Percentiles rank a stretch among this genome's conserved stretches.
These are phyloP conservation scores for Hapsidospora chrysogenum DNA, from an alignment of 495 filamentous ascomycete genomes.

Conservation along the genomic window DNA sequence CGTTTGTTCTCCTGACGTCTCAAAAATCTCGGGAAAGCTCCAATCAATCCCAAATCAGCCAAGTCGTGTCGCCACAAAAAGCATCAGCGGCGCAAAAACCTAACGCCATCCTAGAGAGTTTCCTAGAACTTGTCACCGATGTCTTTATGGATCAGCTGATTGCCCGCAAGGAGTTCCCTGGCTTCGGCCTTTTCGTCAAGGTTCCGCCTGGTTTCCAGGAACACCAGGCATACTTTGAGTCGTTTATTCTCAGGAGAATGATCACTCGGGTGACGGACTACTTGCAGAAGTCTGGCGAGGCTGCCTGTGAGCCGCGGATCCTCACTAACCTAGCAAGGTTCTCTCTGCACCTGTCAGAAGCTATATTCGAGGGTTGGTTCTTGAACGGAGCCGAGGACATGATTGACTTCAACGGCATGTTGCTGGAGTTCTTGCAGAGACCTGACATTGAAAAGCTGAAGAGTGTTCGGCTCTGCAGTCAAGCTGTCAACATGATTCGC, in stretches of 20 bases:
- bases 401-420: conserved; percentile 70
- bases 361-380: conserved; percentile 92
- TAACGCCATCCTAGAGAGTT: conserved; percentile 55
- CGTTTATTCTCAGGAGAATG: conserved; percentile 64
- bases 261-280: conserved; percentile 52
- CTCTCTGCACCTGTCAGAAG: conserved; percentile 63
- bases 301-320: conserved; percentile 65
- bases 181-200: conserved; percentile 77
- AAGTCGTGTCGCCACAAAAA: conserved; percentile 41
- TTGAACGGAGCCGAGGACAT: conserved; percentile 65
- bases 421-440: conserved; percentile 77
- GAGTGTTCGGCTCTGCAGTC: conserved; percentile 72
- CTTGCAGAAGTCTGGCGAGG: conserved; percentile 50
- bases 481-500: conserved; percentile 57
- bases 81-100: conserved; percentile 30
- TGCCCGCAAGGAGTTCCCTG: conserved; percentile 72
- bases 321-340: conserved; percentile 76
- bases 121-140: conserved; percentile 56
- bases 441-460: conserved; percentile 70
- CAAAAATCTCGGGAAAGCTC: conserved; percentile 37
- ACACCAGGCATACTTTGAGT: conserved; percentile 87
- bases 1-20: conserved; percentile 73
- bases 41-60: conserved; percentile 43
- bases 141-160: conserved; percentile 76
- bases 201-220: conserved; percentile 83